Base-by-base conservation (phyloP, 2,329 filamentous ascomycete species). In the Talaromyces sp. region DNA sequence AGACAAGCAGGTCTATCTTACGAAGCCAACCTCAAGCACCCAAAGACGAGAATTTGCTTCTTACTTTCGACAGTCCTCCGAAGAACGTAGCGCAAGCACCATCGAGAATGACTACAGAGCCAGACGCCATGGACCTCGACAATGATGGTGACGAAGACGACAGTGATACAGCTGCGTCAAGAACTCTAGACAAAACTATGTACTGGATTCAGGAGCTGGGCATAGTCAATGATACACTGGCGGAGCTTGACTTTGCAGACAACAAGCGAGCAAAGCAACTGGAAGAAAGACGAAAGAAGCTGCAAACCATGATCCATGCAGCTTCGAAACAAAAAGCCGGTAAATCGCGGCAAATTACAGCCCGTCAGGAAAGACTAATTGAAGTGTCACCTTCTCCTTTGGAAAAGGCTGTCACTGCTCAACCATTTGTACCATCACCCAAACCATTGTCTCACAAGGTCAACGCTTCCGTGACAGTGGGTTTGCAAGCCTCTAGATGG, bases 111-210 rank as follows among this genome's bases (percentile, higher is more conserved):
- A 62, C 64, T 43, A 60, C 61, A 2, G 31, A 64, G 28, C 46
- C 60, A 57, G 65, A 67, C 28, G 40, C 66, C 25, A 50, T 64
- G 58, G 66, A 64, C 2, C 45, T 69, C 19, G 60, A 64, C 13
- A 15, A 37, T 6, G 19, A 37, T 10, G 43, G 22, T 13, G 22
- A 48, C n/a, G 33, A 33, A 11, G 11, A 31, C 1, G 19, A 39
- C 5, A 25, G 19, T 4, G 35, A 36, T 33, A 48, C 35, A 40
- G 1, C 5, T 28, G 41, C 21, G 1, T n/a, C 36, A 40, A 28
- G 19, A 7, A 5, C 50, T 35, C 31, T 28, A 11, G 37, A 39
- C 5, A 40, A 39, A 7, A 35, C 31, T 36, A 25, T 48, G 19
- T 33, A 40, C 11, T 63, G 60, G 43, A 55, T 61, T 15, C 56